phyloP scores from a whole-genome alignment of 2,329 filamentous ascomycete species.

The Colletotrichum acutatum region DNA sequence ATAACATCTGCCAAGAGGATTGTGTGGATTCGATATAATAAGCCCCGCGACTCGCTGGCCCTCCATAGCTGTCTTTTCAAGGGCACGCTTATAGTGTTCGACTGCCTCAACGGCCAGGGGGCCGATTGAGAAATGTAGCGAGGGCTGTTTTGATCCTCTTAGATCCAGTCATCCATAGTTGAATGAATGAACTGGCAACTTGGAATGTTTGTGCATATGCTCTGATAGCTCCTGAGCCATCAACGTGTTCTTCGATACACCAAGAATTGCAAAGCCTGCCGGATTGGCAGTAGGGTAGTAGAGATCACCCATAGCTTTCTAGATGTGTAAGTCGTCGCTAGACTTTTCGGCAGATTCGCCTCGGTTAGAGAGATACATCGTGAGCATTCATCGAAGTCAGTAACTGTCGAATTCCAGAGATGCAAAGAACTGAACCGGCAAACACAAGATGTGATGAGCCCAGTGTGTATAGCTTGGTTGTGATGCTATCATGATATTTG shows the following conservation, averaged over 20 bases:
- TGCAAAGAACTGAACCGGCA: too few species aligned
- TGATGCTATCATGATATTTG: too few species aligned
- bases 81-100: conserved; percentile 60
- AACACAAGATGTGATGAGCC: too few species aligned
- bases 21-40: conserved; percentile 55
- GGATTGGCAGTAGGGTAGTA: conserved; percentile 54
- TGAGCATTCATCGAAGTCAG: too few species aligned
- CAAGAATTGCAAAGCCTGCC: conserved; percentile 59
- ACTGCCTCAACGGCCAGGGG: not conserved
- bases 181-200: conserved; percentile 46
- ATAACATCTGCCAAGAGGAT: conserved; percentile 62
- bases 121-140: conserved; percentile 46
- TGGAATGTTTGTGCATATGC: conserved; percentile 46
- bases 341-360: too few species aligned
- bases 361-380: too few species aligned
- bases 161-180: conserved; percentile 53
- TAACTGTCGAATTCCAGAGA: too few species aligned
- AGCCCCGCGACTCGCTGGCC: not conserved
- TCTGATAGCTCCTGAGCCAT: conserved; percentile 54
- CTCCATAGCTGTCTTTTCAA: not conserved
- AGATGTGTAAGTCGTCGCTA: too few species aligned
- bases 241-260: conserved; percentile 62
- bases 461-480: too few species aligned
- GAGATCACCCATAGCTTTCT: conserved; percentile 40
- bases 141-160: conserved; percentile 44